Base-by-base conservation (phyloP, 768 basidiomycete genomes). In the Suillus paluster region DNA sequence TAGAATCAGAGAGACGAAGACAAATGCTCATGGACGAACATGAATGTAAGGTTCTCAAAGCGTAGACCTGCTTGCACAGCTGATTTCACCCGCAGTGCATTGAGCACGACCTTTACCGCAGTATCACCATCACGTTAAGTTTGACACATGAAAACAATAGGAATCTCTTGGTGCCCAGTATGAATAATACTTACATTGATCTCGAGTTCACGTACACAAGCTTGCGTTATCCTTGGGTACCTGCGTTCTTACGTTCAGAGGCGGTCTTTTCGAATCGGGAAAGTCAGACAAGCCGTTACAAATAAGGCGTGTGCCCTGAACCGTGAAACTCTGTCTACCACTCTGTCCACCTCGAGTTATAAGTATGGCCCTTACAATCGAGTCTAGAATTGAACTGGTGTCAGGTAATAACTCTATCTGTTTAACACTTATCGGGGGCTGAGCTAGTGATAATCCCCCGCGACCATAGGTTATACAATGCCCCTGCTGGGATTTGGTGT, bases 401-500 rank as follows among this genome's bases (percentile, higher is more conserved):
- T 77, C 77, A 66, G 79, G 79, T 79, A 61, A 45, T 62, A 64
- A 62, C 30, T 48, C 48, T 65, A 64, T 64, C 46, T 58, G 50
- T 41, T 17, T 41, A 57, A n/a, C n/a, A 52, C 45, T 34, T 2
- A 46, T 44, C 62, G 48, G 25, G 33, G 25, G 15, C 57, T 62
- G 49, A 70, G 34, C 38, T 49, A 30, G 49, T 46, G 23, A 34
- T 58, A 9, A 21, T 33, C 7, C 49, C 23, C 60, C 11, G 53
- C 61, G 81, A 25, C 34, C 21, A 25, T 55, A 55, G 90, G 89
- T 17, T 72, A 84, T 71, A 60, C 73, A 25, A 86, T 92, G 77
- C 90, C 91, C 25, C 71, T 81, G 7, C 77, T 92, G 3, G 90
- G 91, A 14, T 86, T 91, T 59, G 90, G 85, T 44, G 89, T 91